A percentile compares a stretch with the other conserved stretches of the same genome.
Conservation (phyloP, 768 basidiomycete genomes). For the Boletellus ananas region DNA sequence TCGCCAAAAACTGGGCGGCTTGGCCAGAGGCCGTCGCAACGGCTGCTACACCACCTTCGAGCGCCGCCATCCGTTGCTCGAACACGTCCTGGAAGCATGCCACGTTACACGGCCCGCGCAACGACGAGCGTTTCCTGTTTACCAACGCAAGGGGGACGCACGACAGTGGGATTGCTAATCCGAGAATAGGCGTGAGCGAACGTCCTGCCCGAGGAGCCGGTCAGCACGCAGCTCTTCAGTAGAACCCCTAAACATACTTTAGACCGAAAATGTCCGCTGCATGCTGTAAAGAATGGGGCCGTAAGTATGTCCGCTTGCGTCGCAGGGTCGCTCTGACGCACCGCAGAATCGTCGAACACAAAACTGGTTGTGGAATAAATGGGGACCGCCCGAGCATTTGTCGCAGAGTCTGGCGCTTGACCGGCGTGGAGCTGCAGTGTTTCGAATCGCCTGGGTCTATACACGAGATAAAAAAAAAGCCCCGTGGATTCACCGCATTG, state of each 20-base stretch:
- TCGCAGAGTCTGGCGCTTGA: constrained; percentile 55
- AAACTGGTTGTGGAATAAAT: constrained; percentile 75
- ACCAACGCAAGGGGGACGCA: not conserved
- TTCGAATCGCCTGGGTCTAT: constrained; percentile 49
- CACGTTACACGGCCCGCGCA: not conserved
- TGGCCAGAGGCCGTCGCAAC: constrained; percentile 74
- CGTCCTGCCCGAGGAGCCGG: constrained; percentile 1
- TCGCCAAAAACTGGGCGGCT: constrained; percentile 71
- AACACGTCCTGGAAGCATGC: constrained; percentile 56
- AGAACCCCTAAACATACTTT: not conserved
- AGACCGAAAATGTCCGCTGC: constrained; percentile 13
- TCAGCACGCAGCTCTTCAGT: not conserved
- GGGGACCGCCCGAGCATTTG: constrained; percentile 72
- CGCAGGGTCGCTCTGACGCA: constrained; percentile 27
- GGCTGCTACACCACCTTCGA: constrained; percentile 78
- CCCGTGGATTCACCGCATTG: not conserved
- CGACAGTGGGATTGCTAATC: constrained; percentile 21
- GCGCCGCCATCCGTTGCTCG: constrained; percentile 71
- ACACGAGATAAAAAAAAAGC: not conserved
- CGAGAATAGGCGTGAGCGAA: constrained; percentile 14
- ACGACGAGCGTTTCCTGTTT: too few relatives aligned
- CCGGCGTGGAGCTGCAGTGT: constrained; percentile 80
- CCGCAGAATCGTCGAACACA: constrained; percentile 60
- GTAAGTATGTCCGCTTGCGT: not conserved
- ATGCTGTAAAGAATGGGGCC: constrained; percentile 2